These are phyloP conservation scores for Venturiaceae sp. DNA, from an alignment of 2,329 filamentous ascomycete genomes.

Conservation along the genomic window DNA sequence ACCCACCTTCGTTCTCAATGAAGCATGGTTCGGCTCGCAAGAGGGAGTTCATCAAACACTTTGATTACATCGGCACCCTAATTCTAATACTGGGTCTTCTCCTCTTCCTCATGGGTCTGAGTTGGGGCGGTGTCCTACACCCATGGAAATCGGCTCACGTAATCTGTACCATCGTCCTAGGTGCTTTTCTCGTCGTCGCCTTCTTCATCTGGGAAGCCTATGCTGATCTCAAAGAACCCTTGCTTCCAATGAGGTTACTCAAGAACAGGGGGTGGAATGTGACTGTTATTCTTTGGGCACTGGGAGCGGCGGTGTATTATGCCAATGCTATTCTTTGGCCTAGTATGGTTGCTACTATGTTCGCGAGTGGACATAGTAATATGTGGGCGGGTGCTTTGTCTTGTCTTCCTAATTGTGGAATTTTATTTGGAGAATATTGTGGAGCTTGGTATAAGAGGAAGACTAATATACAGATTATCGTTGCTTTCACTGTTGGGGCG, in stretches of 20 bases:
- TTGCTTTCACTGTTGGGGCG: conserved; percentile 12
- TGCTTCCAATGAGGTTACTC: conserved; percentile 13
- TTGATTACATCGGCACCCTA: conserved; percentile 32
- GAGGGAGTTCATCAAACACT: conserved; percentile 8
- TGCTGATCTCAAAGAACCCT: conserved; percentile 12
- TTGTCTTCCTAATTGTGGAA: conserved; percentile 12
- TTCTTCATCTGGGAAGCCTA: conserved; percentile 15
- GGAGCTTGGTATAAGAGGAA: conserved; percentile 5
- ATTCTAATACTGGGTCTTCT: conserved; percentile 32
- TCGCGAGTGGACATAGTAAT: conserved; percentile 8
- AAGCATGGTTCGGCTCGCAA: conserved; percentile 9
- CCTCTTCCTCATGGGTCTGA: conserved; percentile 34
- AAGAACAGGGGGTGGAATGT: conserved; percentile 12
- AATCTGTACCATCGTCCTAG: conserved; percentile 16
- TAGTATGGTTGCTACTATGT: conserved; percentile 12
- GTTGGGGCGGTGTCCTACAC: conserved; percentile 31
- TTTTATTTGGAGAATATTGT: conserved; percentile 13
- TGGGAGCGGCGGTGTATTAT: conserved; percentile 14
- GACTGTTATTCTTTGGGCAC: conserved; percentile 12
- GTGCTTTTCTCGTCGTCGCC: conserved; percentile 9
- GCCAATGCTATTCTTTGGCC: conserved; percentile 14
- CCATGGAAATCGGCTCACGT: conserved; percentile 33
- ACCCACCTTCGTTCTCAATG: conserved; percentile 9
- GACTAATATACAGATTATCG: conserved; percentile 12
- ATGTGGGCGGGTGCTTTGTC: conserved; percentile 14